Base-by-base conservation (phyloP, 2,329 filamentous ascomycete genomes). In the Beauveria caledonica region DNA sequence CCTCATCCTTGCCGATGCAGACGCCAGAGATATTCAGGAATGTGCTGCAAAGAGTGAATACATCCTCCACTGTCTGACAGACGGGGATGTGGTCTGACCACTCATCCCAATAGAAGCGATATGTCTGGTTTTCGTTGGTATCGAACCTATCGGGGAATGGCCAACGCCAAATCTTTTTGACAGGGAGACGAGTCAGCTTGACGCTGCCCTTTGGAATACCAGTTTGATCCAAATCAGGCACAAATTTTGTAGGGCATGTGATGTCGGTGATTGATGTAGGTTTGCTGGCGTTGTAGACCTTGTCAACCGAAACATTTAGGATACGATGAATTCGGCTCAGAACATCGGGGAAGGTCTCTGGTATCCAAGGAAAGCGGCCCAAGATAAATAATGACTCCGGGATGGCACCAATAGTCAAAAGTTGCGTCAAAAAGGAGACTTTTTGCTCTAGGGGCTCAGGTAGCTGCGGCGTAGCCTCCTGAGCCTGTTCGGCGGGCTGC, bases 61-160 rank as follows among this genome's bases (percentile, higher is more conserved):
- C 82, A 69, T 99, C 94, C 63, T 97, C 91, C 6, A 96, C 85
- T 1, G 80, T 89, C 71, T 96, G 92, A 69, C 94, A 99, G 21
- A 96, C 77, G 0, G 94, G 95, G 50, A 99, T 81, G 64, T 94
- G 96, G 73, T 97, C 93, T 2, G 86, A 82, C 94, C 94, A 99
- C 66, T 97, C 94, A 62, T 96, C 92, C 86, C 94, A 97, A 73
- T 99, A 99, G 71, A 95, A 97, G 39, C 89, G 85, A 71, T 97
- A 97, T 57, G 89, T 84, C n/a, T 82, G 81, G 21, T 87, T 86
- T 66, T 92, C 90, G 59, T 86, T 86, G 27, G 85, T 85, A 68
- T 94, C 90, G 64, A 81, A 81, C 65, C 85, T 86, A 66, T 96
- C 92, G 5, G 91, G 85, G 67, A 88, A 87, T 5, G 92, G 89